These are phyloP conservation scores for Quercus dentata DNA, from an alignment of 306 rosid species.

Conservation along the genomic window DNA sequence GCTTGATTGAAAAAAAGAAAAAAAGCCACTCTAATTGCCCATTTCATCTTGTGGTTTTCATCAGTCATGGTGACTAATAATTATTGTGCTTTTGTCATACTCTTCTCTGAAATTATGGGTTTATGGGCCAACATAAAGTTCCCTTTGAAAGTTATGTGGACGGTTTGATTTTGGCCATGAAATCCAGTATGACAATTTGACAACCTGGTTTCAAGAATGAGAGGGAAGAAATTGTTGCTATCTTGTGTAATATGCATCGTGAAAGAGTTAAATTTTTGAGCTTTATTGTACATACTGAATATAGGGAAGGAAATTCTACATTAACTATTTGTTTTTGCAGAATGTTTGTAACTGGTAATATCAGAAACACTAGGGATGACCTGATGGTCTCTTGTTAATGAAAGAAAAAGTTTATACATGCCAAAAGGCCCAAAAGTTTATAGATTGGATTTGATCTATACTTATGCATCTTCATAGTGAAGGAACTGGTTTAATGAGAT, in stretches of 20 bases:
- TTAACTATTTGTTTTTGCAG: neutral
- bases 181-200: neutral
- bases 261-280: neutral
- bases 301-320: neutral
- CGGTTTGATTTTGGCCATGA: neutral
- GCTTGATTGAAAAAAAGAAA: conserved; percentile 37
- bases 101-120: neutral
- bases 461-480: too few relatives aligned
- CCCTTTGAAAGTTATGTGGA: neutral
- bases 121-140: neutral
- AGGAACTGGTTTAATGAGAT: too few relatives aligned
- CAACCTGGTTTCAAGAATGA: neutral
- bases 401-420: too few relatives aligned
- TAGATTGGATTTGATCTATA: too few relatives aligned
- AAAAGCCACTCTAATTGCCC: neutral
- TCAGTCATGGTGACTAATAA: too few relatives aligned
- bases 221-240: neutral
- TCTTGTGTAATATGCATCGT: neutral
- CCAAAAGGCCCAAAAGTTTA: too few relatives aligned
- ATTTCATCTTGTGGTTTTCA: neutral
- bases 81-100: too few relatives aligned
- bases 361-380: too few relatives aligned
- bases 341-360: too few relatives aligned
- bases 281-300: neutral
- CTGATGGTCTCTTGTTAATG: too few relatives aligned